A percentile compares a stretch with the other conserved stretches of the same genome.
phyloP scores from a whole-genome alignment of 2,329 filamentous ascomycete genomes.

The Ceratocystis colombiana region DNA sequence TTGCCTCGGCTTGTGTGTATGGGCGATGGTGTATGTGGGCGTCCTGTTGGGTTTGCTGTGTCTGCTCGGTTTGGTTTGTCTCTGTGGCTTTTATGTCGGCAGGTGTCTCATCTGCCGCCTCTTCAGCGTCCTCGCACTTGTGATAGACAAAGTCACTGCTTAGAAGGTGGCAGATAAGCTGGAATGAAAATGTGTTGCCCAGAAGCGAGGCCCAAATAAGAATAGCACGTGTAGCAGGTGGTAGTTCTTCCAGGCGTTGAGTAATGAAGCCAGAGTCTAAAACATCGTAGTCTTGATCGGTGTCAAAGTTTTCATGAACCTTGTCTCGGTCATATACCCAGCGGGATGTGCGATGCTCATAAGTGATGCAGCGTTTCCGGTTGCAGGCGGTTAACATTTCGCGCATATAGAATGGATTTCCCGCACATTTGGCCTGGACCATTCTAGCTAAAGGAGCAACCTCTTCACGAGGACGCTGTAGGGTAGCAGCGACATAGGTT shows the following conservation, averaged over 20 bases:
- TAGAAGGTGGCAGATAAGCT: constrained; percentile 65
- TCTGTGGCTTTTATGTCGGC: constrained; percentile 25
- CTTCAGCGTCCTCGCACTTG: constrained; percentile 40
- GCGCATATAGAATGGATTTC: constrained; percentile 83
- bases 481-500: constrained; percentile 69
- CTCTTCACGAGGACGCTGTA: constrained; percentile 63
- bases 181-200: constrained; percentile 75
- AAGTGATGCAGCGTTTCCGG: constrained; percentile 79
- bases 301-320: constrained; percentile 75
- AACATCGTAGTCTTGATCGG: constrained; percentile 66
- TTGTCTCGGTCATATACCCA: constrained; percentile 83
- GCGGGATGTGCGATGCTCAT: constrained; percentile 69
- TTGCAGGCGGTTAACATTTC: constrained; percentile 85
- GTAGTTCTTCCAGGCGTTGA: constrained; percentile 65
- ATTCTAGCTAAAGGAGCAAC: constrained; percentile 70
- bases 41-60: constrained; percentile 32
- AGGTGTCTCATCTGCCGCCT: constrained; percentile 20
- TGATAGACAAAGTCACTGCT: constrained; percentile 60
- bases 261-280: constrained; percentile 76
- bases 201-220: constrained; percentile 79
- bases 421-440: constrained; percentile 76
- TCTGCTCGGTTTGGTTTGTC: background rate
- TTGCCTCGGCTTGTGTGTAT: constrained; percentile 56
- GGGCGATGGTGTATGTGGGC: constrained; percentile 16
- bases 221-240: constrained; percentile 62